A percentile compares a stretch with the other conserved stretches of the same genome.
These are phyloP conservation scores for Selaginella tamariscina DNA, from an alignment of 75 land plant species.

Conservation along the genomic window DNA sequence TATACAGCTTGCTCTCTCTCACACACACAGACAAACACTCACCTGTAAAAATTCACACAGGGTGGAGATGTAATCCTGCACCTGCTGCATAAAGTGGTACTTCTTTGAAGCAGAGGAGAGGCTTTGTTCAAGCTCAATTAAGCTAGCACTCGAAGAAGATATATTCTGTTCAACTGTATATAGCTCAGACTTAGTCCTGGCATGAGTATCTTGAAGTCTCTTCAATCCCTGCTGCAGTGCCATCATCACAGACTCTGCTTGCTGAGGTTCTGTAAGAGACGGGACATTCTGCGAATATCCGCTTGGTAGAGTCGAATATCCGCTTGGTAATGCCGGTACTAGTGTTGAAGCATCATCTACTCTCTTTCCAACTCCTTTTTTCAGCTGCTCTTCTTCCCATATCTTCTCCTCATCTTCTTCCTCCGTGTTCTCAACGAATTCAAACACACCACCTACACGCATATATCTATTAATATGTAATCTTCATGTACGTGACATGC, in stretches of 20 bases:
- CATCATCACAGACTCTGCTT: constrained; percentile 52
- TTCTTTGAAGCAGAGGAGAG: constrained; percentile 56
- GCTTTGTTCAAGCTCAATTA: constrained; percentile 47
- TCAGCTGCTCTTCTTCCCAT: constrained; percentile 96
- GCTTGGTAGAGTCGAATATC: neutral
- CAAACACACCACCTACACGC: neutral
- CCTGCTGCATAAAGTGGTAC: constrained; percentile 86
- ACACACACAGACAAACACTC: constrained; percentile 67
- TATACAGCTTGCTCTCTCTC: constrained; percentile 2
- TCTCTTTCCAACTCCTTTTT: constrained; percentile 83
- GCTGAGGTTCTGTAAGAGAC: constrained; percentile 41
- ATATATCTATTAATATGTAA: too few relatives aligned
- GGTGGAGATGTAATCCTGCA: constrained; percentile 61
- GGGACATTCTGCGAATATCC: neutral
- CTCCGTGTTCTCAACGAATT: neutral
- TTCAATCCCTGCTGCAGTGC: constrained; percentile 45
- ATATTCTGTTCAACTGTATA: constrained; percentile 45
- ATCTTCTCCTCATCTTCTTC: constrained; percentile 81
- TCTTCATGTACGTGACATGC: too few relatives aligned
- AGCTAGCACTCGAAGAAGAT: constrained; percentile 35
- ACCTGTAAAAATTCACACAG: constrained; percentile 87
- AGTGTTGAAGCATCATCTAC: constrained; percentile 42
- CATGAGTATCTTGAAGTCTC: constrained; percentile 49
- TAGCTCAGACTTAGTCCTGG: constrained; percentile 39
- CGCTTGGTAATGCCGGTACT: neutral